Percentiles rank a stretch among this genome's conserved stretches.
Conservation (phyloP, 495 filamentous ascomycete species). For the Penicillium bovifimosum region DNA sequence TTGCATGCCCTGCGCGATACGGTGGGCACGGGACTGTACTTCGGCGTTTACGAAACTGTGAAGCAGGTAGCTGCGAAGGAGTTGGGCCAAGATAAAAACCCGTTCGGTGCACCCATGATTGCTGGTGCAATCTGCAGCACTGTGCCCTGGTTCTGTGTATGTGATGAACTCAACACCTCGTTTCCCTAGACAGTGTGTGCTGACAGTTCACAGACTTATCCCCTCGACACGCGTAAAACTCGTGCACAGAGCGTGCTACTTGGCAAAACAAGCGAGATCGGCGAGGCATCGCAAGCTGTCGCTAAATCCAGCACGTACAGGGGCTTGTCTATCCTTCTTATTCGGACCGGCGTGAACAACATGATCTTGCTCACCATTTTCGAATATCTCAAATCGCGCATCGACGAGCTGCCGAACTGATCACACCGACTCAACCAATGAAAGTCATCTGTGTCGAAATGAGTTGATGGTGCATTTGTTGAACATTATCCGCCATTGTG, state of each 20-base stretch:
- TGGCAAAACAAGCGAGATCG: constrained; percentile 41
- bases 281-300: constrained; percentile 39
- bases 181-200: constrained; percentile 1
- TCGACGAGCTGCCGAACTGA: constrained; percentile 32
- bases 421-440: not conserved
- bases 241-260: constrained; percentile 45
- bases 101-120: constrained; percentile 39
- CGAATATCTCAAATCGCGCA: constrained; percentile 41
- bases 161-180: constrained; percentile 11
- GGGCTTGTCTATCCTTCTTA: constrained; percentile 42
- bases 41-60: constrained; percentile 82
- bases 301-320: constrained; percentile 48
- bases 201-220: constrained; percentile 36
- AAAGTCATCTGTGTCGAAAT: not conserved
- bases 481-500: constrained; percentile 5
- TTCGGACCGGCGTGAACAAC: constrained; percentile 45
- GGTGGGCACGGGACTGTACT: constrained; percentile 84
- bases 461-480: not conserved
- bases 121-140: constrained; percentile 46
- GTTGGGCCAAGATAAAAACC: constrained; percentile 34
- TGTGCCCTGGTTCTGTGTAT: constrained; percentile 44
- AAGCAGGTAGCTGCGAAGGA: constrained; percentile 74
- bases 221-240: constrained; percentile 46
- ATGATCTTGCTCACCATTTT: constrained; percentile 46
- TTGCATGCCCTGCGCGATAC: constrained; percentile 82